Evolutionary conservation across 306 rosid species (phyloP).

Genomic region (Prosopis cineraria): DNA sequence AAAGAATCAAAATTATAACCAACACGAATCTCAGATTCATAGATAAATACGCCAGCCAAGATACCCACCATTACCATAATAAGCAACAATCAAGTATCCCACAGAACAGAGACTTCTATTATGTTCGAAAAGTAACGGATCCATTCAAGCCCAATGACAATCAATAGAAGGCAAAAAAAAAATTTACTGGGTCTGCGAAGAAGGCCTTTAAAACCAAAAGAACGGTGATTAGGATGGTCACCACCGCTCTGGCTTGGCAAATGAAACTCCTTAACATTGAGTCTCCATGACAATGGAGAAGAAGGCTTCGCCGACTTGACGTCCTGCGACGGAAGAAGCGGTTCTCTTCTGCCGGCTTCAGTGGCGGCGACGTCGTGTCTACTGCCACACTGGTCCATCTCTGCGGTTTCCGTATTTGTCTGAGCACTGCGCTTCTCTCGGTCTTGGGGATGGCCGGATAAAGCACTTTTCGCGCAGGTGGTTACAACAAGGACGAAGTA

Average conservation of each 20-base stretch:
- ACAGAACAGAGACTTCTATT: neutral
- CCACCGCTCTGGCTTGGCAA: slow-evolving; percentile 18
- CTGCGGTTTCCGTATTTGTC: neutral
- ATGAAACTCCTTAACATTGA: slow-evolving; percentile 40
- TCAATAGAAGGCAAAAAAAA: neutral
- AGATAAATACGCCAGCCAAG: neutral
- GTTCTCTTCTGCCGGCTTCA: slow-evolving; percentile 12
- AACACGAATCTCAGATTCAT: slow-evolving; percentile 14
- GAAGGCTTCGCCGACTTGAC: neutral
- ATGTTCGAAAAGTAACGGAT: neutral
- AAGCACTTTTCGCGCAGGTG: neutral
- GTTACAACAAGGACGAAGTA: neutral
- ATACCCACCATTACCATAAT: slow-evolving; percentile 10
- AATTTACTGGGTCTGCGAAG: slow-evolving; percentile 39
- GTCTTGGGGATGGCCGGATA: neutral
- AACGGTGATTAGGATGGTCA: neutral
- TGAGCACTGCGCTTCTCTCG: neutral
- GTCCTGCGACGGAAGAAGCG: slow-evolving; percentile 23
- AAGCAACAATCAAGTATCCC: neutral
- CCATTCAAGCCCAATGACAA: neutral
- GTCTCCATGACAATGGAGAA: slow-evolving; percentile 36
- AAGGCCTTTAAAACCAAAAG: slow-evolving; percentile 13
- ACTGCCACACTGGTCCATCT: slow-evolving; percentile 25
- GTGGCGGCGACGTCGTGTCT: neutral
- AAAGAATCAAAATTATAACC: slow-evolving; percentile 3